phyloP scores from a whole-genome alignment of 805 yeast genomes.

The Candida manassasensis region DNA sequence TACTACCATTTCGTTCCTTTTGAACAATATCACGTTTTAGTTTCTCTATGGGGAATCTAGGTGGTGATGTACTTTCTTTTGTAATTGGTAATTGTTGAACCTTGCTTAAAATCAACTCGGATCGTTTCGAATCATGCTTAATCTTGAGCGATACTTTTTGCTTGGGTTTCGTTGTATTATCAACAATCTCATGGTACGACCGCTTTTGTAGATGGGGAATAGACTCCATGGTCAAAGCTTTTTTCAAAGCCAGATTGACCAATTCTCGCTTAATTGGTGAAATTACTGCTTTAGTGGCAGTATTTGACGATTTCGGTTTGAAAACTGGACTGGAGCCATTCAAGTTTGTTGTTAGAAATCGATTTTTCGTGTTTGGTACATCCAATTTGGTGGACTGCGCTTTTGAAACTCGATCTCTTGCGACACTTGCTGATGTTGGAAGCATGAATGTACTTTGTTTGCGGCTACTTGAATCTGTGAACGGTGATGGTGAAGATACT shows the following conservation, averaged over 20 bases:
- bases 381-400: constrained; percentile 4
- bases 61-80: no score
- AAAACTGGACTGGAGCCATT: constrained; percentile 29
- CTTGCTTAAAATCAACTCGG: not conserved
- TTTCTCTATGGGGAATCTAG: no score
- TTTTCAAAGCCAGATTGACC: not conserved
- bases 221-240: not conserved
- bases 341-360: constrained; percentile 32
- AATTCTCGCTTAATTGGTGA: constrained; percentile 3
- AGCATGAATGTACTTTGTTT: constrained; percentile 17
- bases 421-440: constrained; percentile 29
- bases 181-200: not conserved
- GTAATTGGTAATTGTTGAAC: no score
- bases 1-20: not conserved
- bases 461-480: constrained; percentile 1
- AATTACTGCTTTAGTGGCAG: not conserved
- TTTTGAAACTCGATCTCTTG: constrained; percentile 14
- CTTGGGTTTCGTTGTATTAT: constrained; percentile 1
- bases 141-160: not conserved
- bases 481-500: constrained; percentile 1
- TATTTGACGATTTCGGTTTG: constrained; percentile 11
- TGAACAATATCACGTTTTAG: no score
- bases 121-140: not conserved
- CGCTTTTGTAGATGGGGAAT: constrained; percentile 1
- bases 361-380: constrained; percentile 20